Evolutionary conservation across 2,329 filamentous ascomycete genomes (phyloP).

Genomic region (Plectosphaerella cucumerina): DNA sequence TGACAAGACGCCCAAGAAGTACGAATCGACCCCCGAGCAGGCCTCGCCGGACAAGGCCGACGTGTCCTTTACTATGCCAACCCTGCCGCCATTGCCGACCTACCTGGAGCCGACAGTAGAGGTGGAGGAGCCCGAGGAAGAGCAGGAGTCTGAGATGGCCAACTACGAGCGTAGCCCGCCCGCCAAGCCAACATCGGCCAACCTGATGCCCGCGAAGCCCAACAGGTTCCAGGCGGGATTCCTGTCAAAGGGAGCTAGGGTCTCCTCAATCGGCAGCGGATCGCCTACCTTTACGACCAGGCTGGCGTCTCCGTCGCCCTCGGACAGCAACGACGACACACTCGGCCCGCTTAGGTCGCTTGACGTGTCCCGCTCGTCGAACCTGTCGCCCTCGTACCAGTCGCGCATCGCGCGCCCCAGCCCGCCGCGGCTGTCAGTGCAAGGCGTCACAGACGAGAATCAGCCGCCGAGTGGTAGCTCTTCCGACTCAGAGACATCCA

Average conservation of each 20-base stretch:
- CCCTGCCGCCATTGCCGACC: conserved; percentile 42
- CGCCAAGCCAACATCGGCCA: conserved; percentile 45
- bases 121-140: conserved; percentile 8
- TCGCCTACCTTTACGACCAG: conserved; percentile 54
- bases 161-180: conserved; percentile 54
- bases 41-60: conserved; percentile 41
- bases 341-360: conserved; percentile 45
- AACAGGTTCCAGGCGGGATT: conserved; percentile 88
- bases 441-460: conserved; percentile 46
- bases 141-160: background rate
- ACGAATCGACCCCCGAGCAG: conserved; percentile 51
- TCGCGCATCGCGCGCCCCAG: conserved; percentile 23
- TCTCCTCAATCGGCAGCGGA: conserved; percentile 20
- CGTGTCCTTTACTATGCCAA: conserved; percentile 16
- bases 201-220: conserved; percentile 44
- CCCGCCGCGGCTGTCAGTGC: conserved; percentile 25
- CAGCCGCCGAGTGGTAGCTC: conserved; percentile 37
- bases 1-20: conserved; percentile 79
- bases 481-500: conserved; percentile 46
- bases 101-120: conserved; percentile 41
- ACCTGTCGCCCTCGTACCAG: conserved; percentile 36
- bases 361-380: conserved; percentile 45
- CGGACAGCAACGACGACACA: conserved; percentile 39
- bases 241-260: conserved; percentile 54
- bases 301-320: conserved; percentile 39